Base-by-base conservation (phyloP, 768 basidiomycete species). In the Antrodiella citrinella region DNA sequence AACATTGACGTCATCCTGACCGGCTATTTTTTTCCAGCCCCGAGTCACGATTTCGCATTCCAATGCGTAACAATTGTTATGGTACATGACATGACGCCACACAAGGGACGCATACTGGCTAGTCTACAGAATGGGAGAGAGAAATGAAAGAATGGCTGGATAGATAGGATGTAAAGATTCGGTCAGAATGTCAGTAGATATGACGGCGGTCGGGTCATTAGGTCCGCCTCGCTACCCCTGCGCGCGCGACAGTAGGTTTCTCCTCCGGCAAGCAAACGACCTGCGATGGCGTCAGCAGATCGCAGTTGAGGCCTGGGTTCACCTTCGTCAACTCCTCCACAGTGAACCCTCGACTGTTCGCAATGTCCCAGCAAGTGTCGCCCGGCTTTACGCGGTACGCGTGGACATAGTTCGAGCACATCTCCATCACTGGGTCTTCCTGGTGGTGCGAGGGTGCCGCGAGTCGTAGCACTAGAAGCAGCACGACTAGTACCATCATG, bases 321-420 rank as follows among this genome's bases (percentile, higher is more conserved):
- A 73, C 65, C 41, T 69, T 69, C 55, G 64, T 70, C 23, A 84
- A 63, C 49, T 70, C 67, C n/a, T 82, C 80, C 54, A 81, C 45
- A 13, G 69, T 67, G 51, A 73, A 75, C 9, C 74, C 75, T 50
- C 76, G 62, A 15, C 65, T 62, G 35, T 66, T 68, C 19, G 77
- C 69, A 30, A 85, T 71, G 11, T 76, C 78, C 81, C 82, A 85
- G 58, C 83, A 85, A 7, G 73, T 73, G 53, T 84, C 80, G 13
- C 81, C 81, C 2, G 77, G 72, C 52, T 77, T 69, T 9, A 82
- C 67, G 58, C 70, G 67, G 49, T 83, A 78, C 62, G 50, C 65
- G 63, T 25, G 62, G 65, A 2, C 51, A 54, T n/a, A 10, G 23
- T 2, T 58, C 59, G 13, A 53, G 45, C 35, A 59, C 51, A 41